Conservation (phyloP, 306 rosid species). For the Quercus agrifolia region DNA sequence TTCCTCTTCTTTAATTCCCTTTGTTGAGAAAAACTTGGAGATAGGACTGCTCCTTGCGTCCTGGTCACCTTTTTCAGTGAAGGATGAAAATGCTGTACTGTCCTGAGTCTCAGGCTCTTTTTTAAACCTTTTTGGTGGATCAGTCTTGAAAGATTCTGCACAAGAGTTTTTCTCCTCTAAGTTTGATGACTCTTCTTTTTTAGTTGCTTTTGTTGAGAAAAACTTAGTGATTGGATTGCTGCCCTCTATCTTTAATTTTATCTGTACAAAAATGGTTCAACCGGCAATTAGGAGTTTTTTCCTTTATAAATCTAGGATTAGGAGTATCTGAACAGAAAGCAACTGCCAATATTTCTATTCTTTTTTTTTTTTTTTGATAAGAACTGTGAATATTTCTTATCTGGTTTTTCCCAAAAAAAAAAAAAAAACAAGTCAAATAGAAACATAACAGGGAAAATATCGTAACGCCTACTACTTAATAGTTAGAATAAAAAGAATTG, state of each 20-base stretch:
- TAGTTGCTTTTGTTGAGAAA: slow-evolving; percentile 47
- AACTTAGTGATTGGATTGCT: slow-evolving; percentile 58
- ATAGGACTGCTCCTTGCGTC: slow-evolving; percentile 34
- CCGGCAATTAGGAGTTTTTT: slow-evolving; percentile 4
- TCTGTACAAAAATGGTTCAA: slow-evolving; percentile 41
- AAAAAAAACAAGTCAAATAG: background rate
- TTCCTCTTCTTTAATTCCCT: slow-evolving; percentile 43
- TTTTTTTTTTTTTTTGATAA: too few relatives aligned
- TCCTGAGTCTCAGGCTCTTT: slow-evolving; percentile 31
- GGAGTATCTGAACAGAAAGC: background rate
- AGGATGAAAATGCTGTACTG: background rate
- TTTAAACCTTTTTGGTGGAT: slow-evolving; percentile 22
- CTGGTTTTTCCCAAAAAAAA: background rate
- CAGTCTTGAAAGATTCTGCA: slow-evolving; percentile 25
- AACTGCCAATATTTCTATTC: background rate
- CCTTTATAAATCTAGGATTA: background rate
- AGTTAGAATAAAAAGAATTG: background rate
- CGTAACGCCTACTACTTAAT: background rate
- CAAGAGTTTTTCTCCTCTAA: slow-evolving; percentile 12
- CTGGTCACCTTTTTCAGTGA: slow-evolving; percentile 23
- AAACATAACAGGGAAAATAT: background rate
- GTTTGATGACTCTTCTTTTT: slow-evolving; percentile 24
- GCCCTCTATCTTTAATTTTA: slow-evolving; percentile 53
- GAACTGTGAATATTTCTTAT: background rate
- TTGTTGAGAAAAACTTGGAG: slow-evolving; percentile 59